phyloP scores from a whole-genome alignment of 768 basidiomycete species.

The Trametopsis cervina region DNA sequence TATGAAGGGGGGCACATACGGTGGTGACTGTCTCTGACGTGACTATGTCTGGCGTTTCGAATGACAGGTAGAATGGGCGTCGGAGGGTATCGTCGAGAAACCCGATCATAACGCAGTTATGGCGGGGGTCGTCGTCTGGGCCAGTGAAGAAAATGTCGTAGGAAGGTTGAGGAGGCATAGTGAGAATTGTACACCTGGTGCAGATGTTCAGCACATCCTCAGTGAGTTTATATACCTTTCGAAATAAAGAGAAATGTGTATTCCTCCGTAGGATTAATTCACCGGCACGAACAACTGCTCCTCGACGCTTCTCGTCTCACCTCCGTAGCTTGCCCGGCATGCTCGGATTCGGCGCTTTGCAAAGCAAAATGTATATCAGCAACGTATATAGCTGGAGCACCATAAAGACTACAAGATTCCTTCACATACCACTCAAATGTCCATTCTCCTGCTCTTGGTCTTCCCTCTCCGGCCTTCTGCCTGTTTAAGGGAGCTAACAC shows the following conservation, averaged over 20 bases:
- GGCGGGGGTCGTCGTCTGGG: constrained; percentile 51
- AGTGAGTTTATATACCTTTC: background rate
- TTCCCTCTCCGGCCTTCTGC: too few species aligned
- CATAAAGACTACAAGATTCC: too few species aligned
- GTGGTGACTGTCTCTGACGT: constrained; percentile 38
- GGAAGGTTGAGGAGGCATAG: constrained; percentile 6
- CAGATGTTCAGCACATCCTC: background rate
- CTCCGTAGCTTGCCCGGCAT: background rate
- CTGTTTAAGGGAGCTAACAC: background rate
- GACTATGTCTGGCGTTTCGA: constrained; percentile 47
- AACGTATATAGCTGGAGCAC: too few species aligned
- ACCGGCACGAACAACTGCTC: background rate
- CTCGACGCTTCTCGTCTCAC: background rate
- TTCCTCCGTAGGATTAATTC: background rate
- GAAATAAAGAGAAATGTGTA: background rate
- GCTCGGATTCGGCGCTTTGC: too few species aligned
- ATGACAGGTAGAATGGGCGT: constrained; percentile 54
- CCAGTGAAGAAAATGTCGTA: constrained; percentile 57
- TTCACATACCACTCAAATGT: too few species aligned
- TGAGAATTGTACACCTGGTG: too few species aligned
- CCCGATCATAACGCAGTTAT: constrained; percentile 60
- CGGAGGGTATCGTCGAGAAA: constrained; percentile 31
- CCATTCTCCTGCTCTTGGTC: too few species aligned
- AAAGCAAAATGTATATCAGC: too few species aligned
- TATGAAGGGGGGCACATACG: constrained; percentile 26